These are phyloP conservation scores for Byssochlamys sp. DNA, from an alignment of 2,329 filamentous ascomycete genomes.

Conservation along the genomic window DNA sequence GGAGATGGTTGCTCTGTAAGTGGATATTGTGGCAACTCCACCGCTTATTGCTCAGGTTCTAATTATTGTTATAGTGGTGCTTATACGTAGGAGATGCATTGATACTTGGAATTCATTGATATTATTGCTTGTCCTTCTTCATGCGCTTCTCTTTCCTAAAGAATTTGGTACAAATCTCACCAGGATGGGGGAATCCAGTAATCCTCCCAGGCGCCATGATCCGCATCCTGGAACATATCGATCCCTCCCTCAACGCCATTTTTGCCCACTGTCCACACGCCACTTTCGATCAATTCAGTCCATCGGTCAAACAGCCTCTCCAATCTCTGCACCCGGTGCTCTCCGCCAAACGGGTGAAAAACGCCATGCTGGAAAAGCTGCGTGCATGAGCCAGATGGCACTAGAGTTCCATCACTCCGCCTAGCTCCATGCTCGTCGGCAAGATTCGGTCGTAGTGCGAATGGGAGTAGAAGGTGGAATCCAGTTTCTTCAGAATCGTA, in stretches of 20 bases:
- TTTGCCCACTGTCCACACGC: constrained; percentile 11
- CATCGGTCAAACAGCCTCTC: constrained; percentile 12
- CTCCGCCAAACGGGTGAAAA: constrained; percentile 7
- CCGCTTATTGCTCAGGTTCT: neutral
- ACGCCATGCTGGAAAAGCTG: constrained; percentile 3
- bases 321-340: constrained; percentile 7
- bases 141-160: neutral
- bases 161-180: neutral
- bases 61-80: neutral
- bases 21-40: neutral
- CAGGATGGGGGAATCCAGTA: constrained; percentile 7
- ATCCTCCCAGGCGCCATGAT: constrained; percentile 4
- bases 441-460: neutral
- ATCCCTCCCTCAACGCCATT: constrained; percentile 12
- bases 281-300: constrained; percentile 9
- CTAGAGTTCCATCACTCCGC: constrained; percentile 1
- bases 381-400: constrained; percentile 2
- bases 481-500: constrained; percentile 2
- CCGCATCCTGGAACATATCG: constrained; percentile 10
- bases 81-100: neutral
- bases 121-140: neutral
- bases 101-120: neutral
- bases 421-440: neutral
- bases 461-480: constrained; percentile 2
- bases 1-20: neutral